A percentile compares a stretch with the other conserved stretches of the same genome.
Evolutionary conservation across 306 rosid species (phyloP).

Genomic region (Pterocarpus macrocarpus): DNA sequence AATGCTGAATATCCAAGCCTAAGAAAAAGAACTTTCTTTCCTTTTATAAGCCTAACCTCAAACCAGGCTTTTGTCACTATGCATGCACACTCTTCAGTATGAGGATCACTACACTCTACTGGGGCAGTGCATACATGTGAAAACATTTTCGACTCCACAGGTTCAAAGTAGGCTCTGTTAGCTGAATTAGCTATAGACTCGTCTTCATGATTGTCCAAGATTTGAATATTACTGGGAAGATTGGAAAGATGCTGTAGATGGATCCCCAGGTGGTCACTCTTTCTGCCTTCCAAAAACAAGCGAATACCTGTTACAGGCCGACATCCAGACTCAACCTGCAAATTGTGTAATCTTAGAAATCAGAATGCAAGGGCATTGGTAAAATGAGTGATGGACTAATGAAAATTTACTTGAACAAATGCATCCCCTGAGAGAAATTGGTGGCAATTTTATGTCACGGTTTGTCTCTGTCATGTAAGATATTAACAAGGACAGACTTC

Average conservation of each 20-base stretch:
- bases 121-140: slow-evolving; percentile 77
- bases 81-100: slow-evolving; percentile 53
- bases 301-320: slow-evolving; percentile 78
- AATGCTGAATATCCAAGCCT: slow-evolving; percentile 86
- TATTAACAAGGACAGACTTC: too few species aligned
- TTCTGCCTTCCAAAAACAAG: slow-evolving; percentile 72
- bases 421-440: not conserved
- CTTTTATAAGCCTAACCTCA: slow-evolving; percentile 73
- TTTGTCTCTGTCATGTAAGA: too few species aligned
- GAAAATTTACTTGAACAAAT: not conserved
- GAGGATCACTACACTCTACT: slow-evolving; percentile 51
- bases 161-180: slow-evolving; percentile 62
- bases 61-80: slow-evolving; percentile 85
- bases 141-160: slow-evolving; percentile 69
- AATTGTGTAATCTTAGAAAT: slow-evolving; percentile 14
- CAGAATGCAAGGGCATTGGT: not conserved
- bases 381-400: not conserved
- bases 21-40: slow-evolving; percentile 77
- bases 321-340: slow-evolving; percentile 66
- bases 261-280: slow-evolving; percentile 64
- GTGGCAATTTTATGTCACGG: not conserved
- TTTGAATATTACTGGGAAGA: slow-evolving; percentile 58
- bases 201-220: slow-evolving; percentile 47
- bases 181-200: slow-evolving; percentile 49
- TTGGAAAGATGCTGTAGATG: slow-evolving; percentile 80